A percentile compares a stretch with the other conserved stretches of the same genome.
These are phyloP conservation scores for Fomitiporia mediterranea DNA, from an alignment of 1,284 basidiomycete genomes.

Conservation along the genomic window DNA sequence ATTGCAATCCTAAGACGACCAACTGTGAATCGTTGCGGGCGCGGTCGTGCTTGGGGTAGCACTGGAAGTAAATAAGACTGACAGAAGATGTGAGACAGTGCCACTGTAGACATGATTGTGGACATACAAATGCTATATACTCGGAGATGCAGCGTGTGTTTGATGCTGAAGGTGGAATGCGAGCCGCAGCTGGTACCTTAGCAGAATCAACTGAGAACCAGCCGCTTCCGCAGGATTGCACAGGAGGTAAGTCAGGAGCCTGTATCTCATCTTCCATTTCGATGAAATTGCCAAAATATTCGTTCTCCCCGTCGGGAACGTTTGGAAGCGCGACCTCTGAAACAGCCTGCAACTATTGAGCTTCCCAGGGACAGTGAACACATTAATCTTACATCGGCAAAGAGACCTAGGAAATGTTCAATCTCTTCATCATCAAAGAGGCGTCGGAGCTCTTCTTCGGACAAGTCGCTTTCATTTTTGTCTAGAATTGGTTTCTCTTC, in stretches of 20 bases:
- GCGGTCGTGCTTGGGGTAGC: slow-evolving; percentile 38
- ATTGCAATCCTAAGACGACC: slow-evolving; percentile 46
- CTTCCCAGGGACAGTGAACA: not conserved
- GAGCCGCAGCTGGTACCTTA: not conserved
- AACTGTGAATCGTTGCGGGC: slow-evolving; percentile 46
- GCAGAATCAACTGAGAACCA: not conserved
- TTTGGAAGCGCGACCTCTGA: slow-evolving; percentile 9
- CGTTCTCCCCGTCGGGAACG: not conserved
- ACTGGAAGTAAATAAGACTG: slow-evolving; percentile 36
- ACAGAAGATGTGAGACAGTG: slow-evolving; percentile 14
- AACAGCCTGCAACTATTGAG: slow-evolving; percentile 10
- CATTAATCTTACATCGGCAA: slow-evolving; percentile 11
- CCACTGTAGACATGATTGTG: not conserved
- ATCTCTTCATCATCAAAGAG: slow-evolving; percentile 15
- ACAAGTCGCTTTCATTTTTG: slow-evolving; percentile 3
- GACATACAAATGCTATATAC: slow-evolving; percentile 10
- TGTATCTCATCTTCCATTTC: not conserved
- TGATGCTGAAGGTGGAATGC: not conserved
- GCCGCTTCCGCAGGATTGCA: not conserved
- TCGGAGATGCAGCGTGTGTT: slow-evolving; percentile 4
- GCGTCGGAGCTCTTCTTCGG: slow-evolving; percentile 12
- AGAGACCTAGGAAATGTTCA: slow-evolving; percentile 9
- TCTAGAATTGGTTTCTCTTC: not conserved
- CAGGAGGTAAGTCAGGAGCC: not conserved
- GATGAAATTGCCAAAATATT: not conserved